Base-by-base conservation (phyloP, 805 yeast species). In the Candida khao-thaluensis region DNA sequence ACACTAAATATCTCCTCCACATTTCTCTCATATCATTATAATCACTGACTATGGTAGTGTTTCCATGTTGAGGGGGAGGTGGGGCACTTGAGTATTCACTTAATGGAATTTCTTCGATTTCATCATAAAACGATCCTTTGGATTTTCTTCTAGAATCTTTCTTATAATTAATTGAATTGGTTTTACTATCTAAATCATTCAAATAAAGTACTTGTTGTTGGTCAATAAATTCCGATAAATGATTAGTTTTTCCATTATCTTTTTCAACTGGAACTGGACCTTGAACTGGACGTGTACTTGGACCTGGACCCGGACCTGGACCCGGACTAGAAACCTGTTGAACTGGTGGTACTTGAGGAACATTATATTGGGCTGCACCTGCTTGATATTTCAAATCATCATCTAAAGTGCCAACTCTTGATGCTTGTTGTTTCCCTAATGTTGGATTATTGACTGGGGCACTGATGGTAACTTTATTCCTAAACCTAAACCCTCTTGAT, bases 1-100 rank as follows among this genome's bases (percentile, higher is more conserved):
- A 50, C 32, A 51, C 36, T 37, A 69, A 57, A 44, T 69, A 69
- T 15, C 42, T 51, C 30, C 52, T 56, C 74, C 74, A 69, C 11
- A 58, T 39, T 8, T 37, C 43, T 9, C 38, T 23, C 32, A 47
- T 35, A 28, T 47, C 44, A 8, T 37, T 17, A 17, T 41, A 43
- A 37, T 38, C 42, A 12, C 36, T 42, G 14, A 41, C 29, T 5
- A 46, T 18, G 4, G 47, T 35, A 32, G 42, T 37, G 7, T 24
- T 14, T 5, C 44, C 42, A 35, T 56, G 64, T 15, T 57, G 56
- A 2, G 66, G 68, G n/a, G 59, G 56, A 4, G 56, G 50, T 7
- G 65, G 64, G 2, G 60, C 48, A 14, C 45, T 28, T 6, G 48
- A 44, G 12, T 21, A 31, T 30, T 43, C 50, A 30, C 46, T 43